A percentile compares a stretch with the other conserved stretches of the same genome.
Conservation (phyloP, 1,284 basidiomycete species). For the Apiotrichum gamsii region DNA sequence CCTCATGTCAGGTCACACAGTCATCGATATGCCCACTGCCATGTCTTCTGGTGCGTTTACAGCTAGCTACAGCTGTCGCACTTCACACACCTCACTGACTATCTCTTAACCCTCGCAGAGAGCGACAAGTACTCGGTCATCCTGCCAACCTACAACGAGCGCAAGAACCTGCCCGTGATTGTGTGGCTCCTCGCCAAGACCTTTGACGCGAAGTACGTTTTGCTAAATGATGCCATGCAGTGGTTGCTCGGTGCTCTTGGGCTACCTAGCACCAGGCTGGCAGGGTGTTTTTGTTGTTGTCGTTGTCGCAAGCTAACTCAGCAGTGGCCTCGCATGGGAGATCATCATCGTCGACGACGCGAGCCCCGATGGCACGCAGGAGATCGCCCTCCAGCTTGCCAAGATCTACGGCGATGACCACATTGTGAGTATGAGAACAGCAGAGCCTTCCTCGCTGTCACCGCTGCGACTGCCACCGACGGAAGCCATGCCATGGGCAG, state of each 20-base stretch:
- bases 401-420: constrained; percentile 73
- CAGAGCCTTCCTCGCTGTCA: no score
- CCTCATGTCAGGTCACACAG: constrained; percentile 14
- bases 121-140: constrained; percentile 73
- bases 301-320: constrained; percentile 4
- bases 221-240: no score
- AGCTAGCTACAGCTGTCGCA: background rate
- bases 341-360: constrained; percentile 86
- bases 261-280: background rate
- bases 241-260: no score
- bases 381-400: constrained; percentile 71
- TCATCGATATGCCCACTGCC: constrained; percentile 25
- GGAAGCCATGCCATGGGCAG: no score
- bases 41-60: constrained; percentile 3
- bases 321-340: constrained; percentile 64
- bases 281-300: background rate
- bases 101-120: constrained; percentile 15
- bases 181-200: constrained; percentile 71
- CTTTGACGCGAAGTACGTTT: constrained; percentile 67
- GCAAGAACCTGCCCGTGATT: constrained; percentile 82
- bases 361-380: constrained; percentile 85
- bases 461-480: no score
- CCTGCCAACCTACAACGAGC: constrained; percentile 86
- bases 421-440: constrained; percentile 59
- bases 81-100: background rate